These are phyloP conservation scores for Phylloboletellus chloephorus DNA, from an alignment of 1,284 basidiomycete genomes.

Conservation along the genomic window DNA sequence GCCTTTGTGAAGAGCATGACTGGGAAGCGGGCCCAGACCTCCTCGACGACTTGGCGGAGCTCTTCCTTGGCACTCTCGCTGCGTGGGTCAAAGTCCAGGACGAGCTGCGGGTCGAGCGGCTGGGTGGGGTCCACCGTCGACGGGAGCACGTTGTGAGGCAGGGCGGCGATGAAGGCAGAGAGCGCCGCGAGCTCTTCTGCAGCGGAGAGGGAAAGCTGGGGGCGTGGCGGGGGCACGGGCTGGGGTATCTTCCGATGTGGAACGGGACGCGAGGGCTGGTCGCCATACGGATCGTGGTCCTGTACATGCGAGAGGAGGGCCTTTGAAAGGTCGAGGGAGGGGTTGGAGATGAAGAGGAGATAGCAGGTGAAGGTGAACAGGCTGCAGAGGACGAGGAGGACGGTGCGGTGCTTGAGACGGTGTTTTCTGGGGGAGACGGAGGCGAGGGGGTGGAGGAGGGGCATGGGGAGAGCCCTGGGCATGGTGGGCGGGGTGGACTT, in stretches of 20 bases:
- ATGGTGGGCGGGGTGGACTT: conserved; percentile 10
- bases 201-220: conserved; percentile 43
- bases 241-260: conserved; percentile 28
- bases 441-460: conserved; percentile 25
- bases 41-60: conserved; percentile 48
- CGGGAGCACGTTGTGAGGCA: conserved; percentile 77
- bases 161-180: conserved; percentile 70
- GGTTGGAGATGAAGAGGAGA: conserved; percentile 46
- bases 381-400: conserved; percentile 46
- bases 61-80: conserved; percentile 51
- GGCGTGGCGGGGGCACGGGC: conserved; percentile 23
- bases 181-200: conserved; percentile 75
- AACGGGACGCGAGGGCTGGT: conserved; percentile 14
- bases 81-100: conserved; percentile 80
- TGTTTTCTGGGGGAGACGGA: conserved; percentile 25
- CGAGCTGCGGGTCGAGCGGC: conserved; percentile 71
- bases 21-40: conserved; percentile 70
- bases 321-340: conserved; percentile 36
- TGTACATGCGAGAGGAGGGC: conserved; percentile 33
- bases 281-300: conserved; percentile 13
- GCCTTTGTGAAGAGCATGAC: conserved; percentile 77
- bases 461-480: conserved; percentile 18
- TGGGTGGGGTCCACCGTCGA: conserved; percentile 53
- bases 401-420: conserved; percentile 39
- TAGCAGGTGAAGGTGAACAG: conserved; percentile 49